Conservation (phyloP, 2,329 filamentous ascomycete genomes). For the Colletotrichum filicis region DNA sequence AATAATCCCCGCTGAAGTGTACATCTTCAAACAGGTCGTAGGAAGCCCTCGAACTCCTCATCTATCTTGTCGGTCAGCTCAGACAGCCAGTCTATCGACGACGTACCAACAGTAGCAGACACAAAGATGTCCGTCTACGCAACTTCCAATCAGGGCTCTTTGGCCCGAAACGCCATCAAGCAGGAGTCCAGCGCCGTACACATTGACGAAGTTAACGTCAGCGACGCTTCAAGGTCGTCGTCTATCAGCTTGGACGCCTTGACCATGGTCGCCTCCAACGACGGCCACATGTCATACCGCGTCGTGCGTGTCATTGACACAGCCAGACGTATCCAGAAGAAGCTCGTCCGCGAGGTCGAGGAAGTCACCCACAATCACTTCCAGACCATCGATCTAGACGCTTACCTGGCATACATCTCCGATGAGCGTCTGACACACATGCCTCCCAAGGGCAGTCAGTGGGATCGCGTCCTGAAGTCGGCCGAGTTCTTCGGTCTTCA, state of each 20-base stretch:
- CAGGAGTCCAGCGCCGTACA: neutral
- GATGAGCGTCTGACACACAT: slow-evolving; percentile 54
- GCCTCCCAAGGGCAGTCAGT: slow-evolving; percentile 52
- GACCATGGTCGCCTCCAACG: slow-evolving; percentile 1
- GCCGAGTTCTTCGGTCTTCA: slow-evolving; percentile 55
- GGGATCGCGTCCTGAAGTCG: slow-evolving; percentile 52
- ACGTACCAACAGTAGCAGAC: neutral
- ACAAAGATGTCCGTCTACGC: slow-evolving; percentile 16
- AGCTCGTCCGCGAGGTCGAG: slow-evolving; percentile 19
- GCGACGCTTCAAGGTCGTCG: slow-evolving; percentile 20
- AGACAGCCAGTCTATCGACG: slow-evolving; percentile 14
- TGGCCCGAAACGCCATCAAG: slow-evolving; percentile 12
- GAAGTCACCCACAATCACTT: slow-evolving; percentile 19
- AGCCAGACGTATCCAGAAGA: neutral
- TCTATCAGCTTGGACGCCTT: slow-evolving; percentile 8
- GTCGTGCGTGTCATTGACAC: slow-evolving; percentile 10
- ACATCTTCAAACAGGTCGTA: slow-evolving; percentile 1
- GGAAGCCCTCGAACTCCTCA: slow-evolving; percentile 30
- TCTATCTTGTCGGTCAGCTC: slow-evolving; percentile 9
- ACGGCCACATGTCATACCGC: neutral
- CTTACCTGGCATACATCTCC: slow-evolving; percentile 49
- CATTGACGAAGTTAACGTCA: neutral
- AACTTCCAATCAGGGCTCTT: neutral
- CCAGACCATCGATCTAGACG: slow-evolving; percentile 18
- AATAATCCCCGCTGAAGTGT: neutral